Base-by-base conservation (phyloP, 768 basidiomycete species). In the Dioszegia hungarica region DNA sequence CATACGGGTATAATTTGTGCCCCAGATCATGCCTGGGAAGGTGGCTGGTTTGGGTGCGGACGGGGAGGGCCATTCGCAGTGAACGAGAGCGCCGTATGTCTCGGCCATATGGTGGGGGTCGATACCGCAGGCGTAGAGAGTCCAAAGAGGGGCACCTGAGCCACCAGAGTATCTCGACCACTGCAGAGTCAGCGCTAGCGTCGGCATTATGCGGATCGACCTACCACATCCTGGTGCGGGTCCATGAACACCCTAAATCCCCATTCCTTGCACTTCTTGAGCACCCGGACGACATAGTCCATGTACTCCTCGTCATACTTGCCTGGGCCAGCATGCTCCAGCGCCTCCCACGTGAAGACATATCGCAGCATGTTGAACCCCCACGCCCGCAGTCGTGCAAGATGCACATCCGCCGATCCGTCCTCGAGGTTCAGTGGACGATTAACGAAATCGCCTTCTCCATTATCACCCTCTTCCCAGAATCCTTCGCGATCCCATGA, bases 121-220 rank as follows among this genome's bases (percentile, higher is more conserved):
- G 60, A 98, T 84, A 11, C 93, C 94, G 70, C 90, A 94, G 0
- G 92, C 93, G 57, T 73, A 67, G 38, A 76, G 49, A 20, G 69
- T 72, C 93, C 93, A 98, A 68, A 84, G 89, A 0, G 93, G 93
- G 0, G 93, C 93, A 14, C 93, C 93, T 1, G 90, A 92, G 17
- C 93, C 93, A 20, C 94, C 93, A n/a, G 90, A 87, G 79, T 90
- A 94, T 43, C 93, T 88, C 2, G 92, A 94, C 91, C 91, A 98
- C 92, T 94, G 38, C 10, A 5, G 25, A 19, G n/a, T 39, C 31
- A 55, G 59, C 38, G 27, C 29, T 15, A 44, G n/a, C 48, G 17
- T 38, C 17, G n/a, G n/a, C n/a, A n/a, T 12, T 28, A 2, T n/a
- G 33, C 2, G 19, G 38, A 19, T 47, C 17, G 19, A 83, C 90